These are phyloP conservation scores for Tagetes patula DNA, from an alignment of 129 eudicot species.

Conservation along the genomic window DNA sequence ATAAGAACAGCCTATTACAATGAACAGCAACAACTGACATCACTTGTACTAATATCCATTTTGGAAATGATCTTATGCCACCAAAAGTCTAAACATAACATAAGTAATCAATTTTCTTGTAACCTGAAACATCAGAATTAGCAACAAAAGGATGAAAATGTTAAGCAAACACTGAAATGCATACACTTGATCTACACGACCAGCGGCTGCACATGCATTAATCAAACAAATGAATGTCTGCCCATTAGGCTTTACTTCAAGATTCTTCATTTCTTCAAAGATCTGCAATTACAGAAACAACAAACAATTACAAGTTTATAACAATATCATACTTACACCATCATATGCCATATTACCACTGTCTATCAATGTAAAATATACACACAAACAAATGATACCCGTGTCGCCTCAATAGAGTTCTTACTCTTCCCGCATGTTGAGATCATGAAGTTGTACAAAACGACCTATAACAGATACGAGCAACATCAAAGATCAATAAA, in stretches of 20 bases:
- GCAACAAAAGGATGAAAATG: conserved; percentile 1
- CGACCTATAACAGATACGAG: conserved; percentile 46
- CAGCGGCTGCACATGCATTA: conserved; percentile 81
- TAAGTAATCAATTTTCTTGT: background rate
- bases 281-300: conserved; percentile 50
- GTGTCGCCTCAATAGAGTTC: conserved; percentile 64
- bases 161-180: conserved; percentile 22
- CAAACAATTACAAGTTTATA: background rate
- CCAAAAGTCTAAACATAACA: background rate
- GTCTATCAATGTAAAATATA: conserved; percentile 1
- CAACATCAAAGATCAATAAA: conserved; percentile 2
- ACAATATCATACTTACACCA: background rate
- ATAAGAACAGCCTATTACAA: conserved; percentile 1
- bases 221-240: conserved; percentile 90
- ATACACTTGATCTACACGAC: conserved; percentile 83
- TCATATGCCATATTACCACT: background rate
- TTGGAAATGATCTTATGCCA: conserved; percentile 6
- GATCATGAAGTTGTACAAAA: conserved; percentile 79
- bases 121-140: conserved; percentile 6
- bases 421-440: conserved; percentile 90
- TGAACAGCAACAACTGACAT: conserved; percentile 3
- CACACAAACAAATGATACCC: conserved; percentile 41
- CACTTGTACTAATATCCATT: conserved; percentile 1
- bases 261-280: conserved; percentile 88
- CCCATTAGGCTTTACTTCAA: conserved; percentile 88